Base-by-base conservation (phyloP, 2,329 filamentous ascomycete genomes). In the Camillea tinctor region DNA sequence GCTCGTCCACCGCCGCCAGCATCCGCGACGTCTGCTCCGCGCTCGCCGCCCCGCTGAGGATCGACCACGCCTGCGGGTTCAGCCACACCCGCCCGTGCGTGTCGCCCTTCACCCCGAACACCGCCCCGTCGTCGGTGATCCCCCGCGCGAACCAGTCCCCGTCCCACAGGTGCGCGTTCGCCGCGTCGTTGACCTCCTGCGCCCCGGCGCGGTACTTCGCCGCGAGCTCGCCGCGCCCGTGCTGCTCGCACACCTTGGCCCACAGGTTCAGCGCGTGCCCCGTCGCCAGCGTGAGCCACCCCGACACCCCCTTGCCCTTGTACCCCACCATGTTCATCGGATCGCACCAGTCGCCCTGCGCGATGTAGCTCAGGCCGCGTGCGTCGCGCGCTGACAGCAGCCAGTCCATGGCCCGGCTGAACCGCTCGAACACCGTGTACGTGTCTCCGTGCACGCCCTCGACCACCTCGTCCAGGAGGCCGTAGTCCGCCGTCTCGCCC, bases 261-360 rank as follows among this genome's bases (percentile, higher is more conserved):
- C 82, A 86, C 0, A 85, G 69, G 13, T 79, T 80, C 21, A 82
- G 72, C 0, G 83, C 81, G 64, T 81, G 83, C 0, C 74, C 82
- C 0, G 82, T 85, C 5, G 83, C 82, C 1, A 85, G 74, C 0
- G 83, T 85, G 36, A 85, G 76, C 83, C 83, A 86, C 20, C 82
- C 83, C 0, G 83, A 85, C 1, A 86, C 83, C 22, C 83, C 83
- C 56, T 79, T 77, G 48, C 83, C 83, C 68, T 84, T 84, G 68
- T 81, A 82, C 3, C 82, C 82, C n/a, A 84, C 83, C 83, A 86
- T 86, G 71, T 86, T 86, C 80, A 85, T 83, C 3, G 83, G 83
- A 61, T 85, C 83, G 64, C 83, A 86, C 83, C 83, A 86, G 68
- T 86, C 83, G 40, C 83, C 83, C 69, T 85, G 82, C 0, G 81